Base-by-base conservation (phyloP, 179 eudicot genomes). In the Nepenthes alata region DNA sequence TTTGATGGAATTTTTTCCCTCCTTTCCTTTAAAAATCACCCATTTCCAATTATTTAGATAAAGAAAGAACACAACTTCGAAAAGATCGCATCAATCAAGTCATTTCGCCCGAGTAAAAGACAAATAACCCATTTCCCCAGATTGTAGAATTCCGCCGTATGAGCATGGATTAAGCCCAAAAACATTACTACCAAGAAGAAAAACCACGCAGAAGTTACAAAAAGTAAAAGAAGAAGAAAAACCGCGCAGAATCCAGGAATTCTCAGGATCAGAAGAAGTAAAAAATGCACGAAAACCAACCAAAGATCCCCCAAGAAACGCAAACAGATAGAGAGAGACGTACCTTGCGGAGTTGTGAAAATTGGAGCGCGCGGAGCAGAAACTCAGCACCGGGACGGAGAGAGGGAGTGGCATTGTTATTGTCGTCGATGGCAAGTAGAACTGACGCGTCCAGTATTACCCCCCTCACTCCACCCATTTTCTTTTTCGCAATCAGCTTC, bases 271-370 rank as follows among this genome's bases (percentile, higher is more conserved):
- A 41, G 45, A 41, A 41, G 45, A 6, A 15, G n/a, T 4, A 47
- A 14, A 47, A 8, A 4, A 47, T 7, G n/a, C 7, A 14, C 10
- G 13, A 16, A 7, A 41, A 41, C 45, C 45, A 4, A 41, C 8
- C 25, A 25, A 25, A 25, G 25, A 25, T 25, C 25, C 25, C 25
- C 25, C 25, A 25, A 11, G 15, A 50, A 10, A 50, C 11, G 53
- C 53, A 50, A 11, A 62, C 35, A 57, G 50, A 57, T 39, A 47
- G 2, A 62, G 35, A 15, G 60, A n/a, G 5, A 52, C 55, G n/a
- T 13, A 78, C 83, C 77, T 63, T 66, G 52, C 56, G 75, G n/a
- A 78, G 60, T 45, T 72, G 77, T 37, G 83, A 78, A 35, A 66
- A 78, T 35, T 75, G 83, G 47, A 78, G 75, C 12, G 72, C 35